Evolutionary conservation across 768 basidiomycete genomes (phyloP), one percentile per base, ranked within the genome.

Genomic region (Tulasnella sp.): DNA sequence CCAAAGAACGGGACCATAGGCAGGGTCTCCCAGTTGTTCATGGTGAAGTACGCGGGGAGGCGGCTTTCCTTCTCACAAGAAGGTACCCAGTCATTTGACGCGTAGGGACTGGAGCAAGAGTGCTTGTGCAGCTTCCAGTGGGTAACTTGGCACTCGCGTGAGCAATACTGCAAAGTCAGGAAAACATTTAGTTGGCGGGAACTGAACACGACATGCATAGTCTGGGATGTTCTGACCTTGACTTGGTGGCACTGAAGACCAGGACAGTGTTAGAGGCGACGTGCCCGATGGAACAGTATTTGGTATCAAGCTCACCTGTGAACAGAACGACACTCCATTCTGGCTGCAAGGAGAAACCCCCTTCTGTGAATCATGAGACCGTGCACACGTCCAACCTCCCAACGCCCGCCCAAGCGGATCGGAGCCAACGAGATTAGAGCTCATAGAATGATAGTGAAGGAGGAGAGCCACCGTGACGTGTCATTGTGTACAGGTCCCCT

Each of bases 61-160:
- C 70, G 70, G 18, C 70, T 3, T 71, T 71, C n/a, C n/a, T 71
- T 37, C 16, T 39, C 42, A 18, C 32, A 71, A 35, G 35, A 23
- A 23, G 70, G 70, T 6, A 35, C 16, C 70, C 70, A 71, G 1
- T 71, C 42, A 1, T 37, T 44, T n/a, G 32, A n/a, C 32, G 32
- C 70, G 32, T 20, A 71, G 9, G 70, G 82, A 3, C 86, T 83
- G 11, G 81, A 82, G 79, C 87, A 87, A 1, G 81, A 72, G 0
- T 72, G 69, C 80, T 85, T 86, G 81, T 87, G 86, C 4, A 81
- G 79, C 39, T 82, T 82, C 86, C 86, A 88, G 78, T 87, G 85
- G 20, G 77, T 79, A 20, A 76, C 81, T 79, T 87, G 87, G 74
- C 87, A 87, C 46, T 84, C 86, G 86, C 32, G 13, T 7, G 70